These are phyloP conservation scores for Diaporthe sp. DNA, from an alignment of 2,329 filamentous ascomycete species.

Conservation along the genomic window DNA sequence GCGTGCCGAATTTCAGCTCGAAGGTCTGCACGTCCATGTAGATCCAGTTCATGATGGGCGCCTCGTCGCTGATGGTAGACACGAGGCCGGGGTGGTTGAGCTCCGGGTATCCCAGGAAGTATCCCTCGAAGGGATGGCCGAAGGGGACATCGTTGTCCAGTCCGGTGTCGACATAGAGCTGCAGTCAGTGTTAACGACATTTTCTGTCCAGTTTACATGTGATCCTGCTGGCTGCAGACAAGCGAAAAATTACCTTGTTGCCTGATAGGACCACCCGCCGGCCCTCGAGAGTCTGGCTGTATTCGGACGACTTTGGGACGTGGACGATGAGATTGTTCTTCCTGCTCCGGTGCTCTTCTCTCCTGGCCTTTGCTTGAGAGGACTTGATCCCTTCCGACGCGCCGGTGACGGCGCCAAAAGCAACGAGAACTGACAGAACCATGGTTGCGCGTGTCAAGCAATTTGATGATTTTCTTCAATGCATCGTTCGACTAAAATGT, in stretches of 20 bases:
- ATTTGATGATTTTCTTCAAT: conserved; percentile 8
- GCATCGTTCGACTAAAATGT: background rate
- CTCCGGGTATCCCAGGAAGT: conserved; percentile 70
- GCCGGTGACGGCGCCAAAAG: conserved; percentile 60
- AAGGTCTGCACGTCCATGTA: conserved; percentile 61
- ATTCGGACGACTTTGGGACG: conserved; percentile 61
- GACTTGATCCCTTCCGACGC: conserved; percentile 61
- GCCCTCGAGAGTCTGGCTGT: conserved; percentile 58
- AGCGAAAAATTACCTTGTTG: conserved; percentile 51
- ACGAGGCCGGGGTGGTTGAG: conserved; percentile 59
- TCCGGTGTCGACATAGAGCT: conserved; percentile 63
- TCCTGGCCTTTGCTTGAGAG: conserved; percentile 59
- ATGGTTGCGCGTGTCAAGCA: background rate
- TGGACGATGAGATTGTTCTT: conserved; percentile 63
- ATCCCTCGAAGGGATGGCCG: conserved; percentile 68
- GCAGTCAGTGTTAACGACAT: conserved; percentile 14
- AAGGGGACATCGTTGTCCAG: conserved; percentile 46
- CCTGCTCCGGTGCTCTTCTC: conserved; percentile 61
- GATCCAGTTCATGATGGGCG: conserved; percentile 65
- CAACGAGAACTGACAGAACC: conserved; percentile 52
- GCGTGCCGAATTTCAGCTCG: conserved; percentile 61
- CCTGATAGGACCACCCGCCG: conserved; percentile 60
- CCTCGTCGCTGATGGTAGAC: conserved; percentile 61
- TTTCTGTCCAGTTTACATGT: background rate
- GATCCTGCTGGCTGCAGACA: background rate